These are phyloP conservation scores for Selenicereus undatus DNA, from an alignment of 148 eudicot species.

Conservation along the genomic window DNA sequence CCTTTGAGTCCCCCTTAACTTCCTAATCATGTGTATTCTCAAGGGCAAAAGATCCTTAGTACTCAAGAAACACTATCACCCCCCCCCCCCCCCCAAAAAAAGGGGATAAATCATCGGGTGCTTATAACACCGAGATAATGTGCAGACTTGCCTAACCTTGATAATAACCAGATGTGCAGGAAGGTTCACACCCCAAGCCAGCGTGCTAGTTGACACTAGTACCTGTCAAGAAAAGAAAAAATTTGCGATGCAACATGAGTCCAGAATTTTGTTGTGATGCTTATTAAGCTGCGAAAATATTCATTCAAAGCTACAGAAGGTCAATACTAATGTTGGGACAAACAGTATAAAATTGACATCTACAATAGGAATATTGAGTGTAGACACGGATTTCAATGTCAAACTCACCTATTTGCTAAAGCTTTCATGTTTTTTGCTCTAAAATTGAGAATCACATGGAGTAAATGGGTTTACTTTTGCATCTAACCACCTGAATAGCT, in stretches of 20 bases:
- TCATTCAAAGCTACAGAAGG: background rate
- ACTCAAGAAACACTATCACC: background rate
- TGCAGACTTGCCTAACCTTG: slow-evolving; percentile 54
- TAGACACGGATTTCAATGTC: background rate
- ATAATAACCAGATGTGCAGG: slow-evolving; percentile 97
- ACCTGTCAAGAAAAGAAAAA: slow-evolving; percentile 42
- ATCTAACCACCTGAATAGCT: no score
- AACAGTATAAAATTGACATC: background rate
- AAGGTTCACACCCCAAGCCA: slow-evolving; percentile 99
- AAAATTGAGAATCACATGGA: background rate
- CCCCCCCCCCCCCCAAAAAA: background rate
- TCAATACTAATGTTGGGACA: background rate
- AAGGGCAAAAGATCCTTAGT: background rate
- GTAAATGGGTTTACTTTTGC: no score
- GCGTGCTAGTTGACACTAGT: slow-evolving; percentile 95
- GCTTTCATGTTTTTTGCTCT: background rate
- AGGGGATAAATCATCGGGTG: no score
- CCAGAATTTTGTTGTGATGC: background rate
- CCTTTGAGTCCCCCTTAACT: no score
- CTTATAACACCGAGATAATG: slow-evolving; percentile 1
- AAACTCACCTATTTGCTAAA: background rate
- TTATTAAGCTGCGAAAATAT: background rate
- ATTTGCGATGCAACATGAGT: background rate
- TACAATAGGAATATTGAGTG: background rate
- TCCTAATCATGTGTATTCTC: background rate